Evolutionary conservation across 305 asterid genomes (phyloP), one percentile per base, ranked within the genome.

Genomic region (Fraxinus floribunda): DNA sequence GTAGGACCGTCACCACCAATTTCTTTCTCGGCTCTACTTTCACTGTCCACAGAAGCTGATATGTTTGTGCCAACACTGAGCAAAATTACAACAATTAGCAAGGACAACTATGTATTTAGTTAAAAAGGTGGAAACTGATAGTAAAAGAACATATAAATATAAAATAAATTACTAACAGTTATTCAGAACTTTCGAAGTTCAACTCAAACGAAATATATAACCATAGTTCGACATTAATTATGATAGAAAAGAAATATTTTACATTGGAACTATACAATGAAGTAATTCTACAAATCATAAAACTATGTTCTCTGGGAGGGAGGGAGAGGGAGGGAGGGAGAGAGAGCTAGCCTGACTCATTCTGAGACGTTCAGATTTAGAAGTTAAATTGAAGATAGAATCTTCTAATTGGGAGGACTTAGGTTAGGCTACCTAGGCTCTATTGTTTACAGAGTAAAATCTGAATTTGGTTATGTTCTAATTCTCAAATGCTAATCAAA

Each of bases 31-130:
- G 80, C 76, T 85, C 82, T 86, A 82, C 80, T 86, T 85, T 82
- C 85, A 7, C 88, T 87, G 70, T 92, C 93, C 34, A 80, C 60
- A 20, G 91, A 86, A 68, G 90, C 85, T 18, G 89, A 88, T 16
- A 80, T 76, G 39, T 81, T 87, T 74, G 87, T 85, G 68, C 89
- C 92, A 86, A 57, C 86, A 38, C 98, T 94, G 92, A 79, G 62
- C 41, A 83, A 30, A 75, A 39, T 49, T 26, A 73, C 52, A 26
- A 2, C n/a, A 46, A 38, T 66, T 46, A 70, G 75, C 75, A 70
- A 15, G 11, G 75, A 30, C n/a, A 15, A 70, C 75, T 2, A 3
- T 24, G 34, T 20, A 7, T 29, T 29, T 29, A 16, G 10, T 15
- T 29, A 30, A 29, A 70, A 70, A 15, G 36, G 75, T 2, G 20